Evolutionary conservation across 2,329 filamentous ascomycete genomes (phyloP), one percentile per base, ranked within the genome.

Genomic region (Plenodomus lindquistii): DNA sequence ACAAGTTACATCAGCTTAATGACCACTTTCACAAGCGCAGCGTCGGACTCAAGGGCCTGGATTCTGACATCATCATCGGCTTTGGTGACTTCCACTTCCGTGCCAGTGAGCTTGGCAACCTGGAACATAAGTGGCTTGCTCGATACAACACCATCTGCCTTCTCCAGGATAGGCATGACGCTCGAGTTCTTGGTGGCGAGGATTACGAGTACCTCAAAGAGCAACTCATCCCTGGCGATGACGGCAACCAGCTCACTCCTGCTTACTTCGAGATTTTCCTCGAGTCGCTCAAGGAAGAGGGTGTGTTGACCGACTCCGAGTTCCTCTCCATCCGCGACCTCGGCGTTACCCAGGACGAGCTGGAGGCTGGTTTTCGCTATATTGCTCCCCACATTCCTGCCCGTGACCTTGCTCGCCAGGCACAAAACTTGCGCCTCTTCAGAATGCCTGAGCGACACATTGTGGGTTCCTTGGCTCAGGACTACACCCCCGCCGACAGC

Each of bases 181-280:
- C 44, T 17, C 42, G 46, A 19, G 27, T 38, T 2, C 27, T 55
- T 18, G 43, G 29, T 19, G 18, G 16, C 13, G 51, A 52, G 9
- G 54, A 57, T 19, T 40, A 42, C 17, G 54, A 55, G 16, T n/a
- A 42, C 16, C 52, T 57, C 4, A 9, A 37, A 3, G 21, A 24
- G 1, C 54, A 57, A 15, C 40, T 57, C 7, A 55, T 55, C 10
- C 54, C 54, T 0, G 34, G 40, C 2, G 40, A 52, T 6, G 18
- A 27, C 11, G 4, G n/a, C 9, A 16, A 50, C n/a, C 36, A 50
- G 8, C 21, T 55, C 6, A 40, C 43, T 1, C 44, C 37, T 11
- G 48, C 50, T 37, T 27, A 52, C 16, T 55, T 53, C n/a, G 39
- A 53, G 8, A 44, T 57, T 19, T 50, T 53, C 19, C 35, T 55